Evolutionary conservation across 1,284 basidiomycete species (phyloP).

Genomic region (Malassezia cuniculi): DNA sequence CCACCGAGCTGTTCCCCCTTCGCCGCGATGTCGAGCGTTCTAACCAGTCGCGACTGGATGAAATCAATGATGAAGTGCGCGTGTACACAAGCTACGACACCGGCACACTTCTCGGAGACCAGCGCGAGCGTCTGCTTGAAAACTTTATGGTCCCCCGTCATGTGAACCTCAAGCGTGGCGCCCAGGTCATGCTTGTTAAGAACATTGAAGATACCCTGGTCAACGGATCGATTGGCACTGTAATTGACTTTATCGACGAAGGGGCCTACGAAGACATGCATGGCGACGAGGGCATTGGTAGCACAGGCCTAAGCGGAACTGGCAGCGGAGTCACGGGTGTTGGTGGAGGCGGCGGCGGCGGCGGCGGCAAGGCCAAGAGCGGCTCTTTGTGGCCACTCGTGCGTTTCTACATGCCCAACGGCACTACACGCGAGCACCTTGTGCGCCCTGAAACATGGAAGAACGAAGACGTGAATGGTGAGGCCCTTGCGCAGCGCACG

Average conservation of each 20-base stretch:
- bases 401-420: conserved; percentile 27
- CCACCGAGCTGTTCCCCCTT: conserved; percentile 54
- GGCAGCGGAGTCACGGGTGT: too few relatives aligned
- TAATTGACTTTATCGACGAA: conserved; percentile 46
- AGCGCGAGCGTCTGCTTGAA: conserved; percentile 20
- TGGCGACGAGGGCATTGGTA: conserved; percentile 34
- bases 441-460: conserved; percentile 43
- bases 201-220: conserved; percentile 62
- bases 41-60: conserved; percentile 56
- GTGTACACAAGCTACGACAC: conserved; percentile 28
- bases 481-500: conserved; percentile 40
- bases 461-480: conserved; percentile 43
- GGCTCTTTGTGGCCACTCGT: conserved; percentile 27
- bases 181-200: conserved; percentile 62
- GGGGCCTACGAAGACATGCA: conserved; percentile 17
- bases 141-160: conserved; percentile 33
- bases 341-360: too few relatives aligned
- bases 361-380: neutral
- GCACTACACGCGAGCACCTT: conserved; percentile 25
- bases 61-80: conserved; percentile 18
- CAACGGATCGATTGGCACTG: conserved; percentile 67
- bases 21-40: conserved; percentile 68
- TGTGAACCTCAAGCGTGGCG: conserved; percentile 57
- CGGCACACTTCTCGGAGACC: conserved; percentile 19
- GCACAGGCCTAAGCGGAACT: too few relatives aligned